phyloP scores from a whole-genome alignment of 495 filamentous ascomycete species.

The Penicillium herquei region DNA sequence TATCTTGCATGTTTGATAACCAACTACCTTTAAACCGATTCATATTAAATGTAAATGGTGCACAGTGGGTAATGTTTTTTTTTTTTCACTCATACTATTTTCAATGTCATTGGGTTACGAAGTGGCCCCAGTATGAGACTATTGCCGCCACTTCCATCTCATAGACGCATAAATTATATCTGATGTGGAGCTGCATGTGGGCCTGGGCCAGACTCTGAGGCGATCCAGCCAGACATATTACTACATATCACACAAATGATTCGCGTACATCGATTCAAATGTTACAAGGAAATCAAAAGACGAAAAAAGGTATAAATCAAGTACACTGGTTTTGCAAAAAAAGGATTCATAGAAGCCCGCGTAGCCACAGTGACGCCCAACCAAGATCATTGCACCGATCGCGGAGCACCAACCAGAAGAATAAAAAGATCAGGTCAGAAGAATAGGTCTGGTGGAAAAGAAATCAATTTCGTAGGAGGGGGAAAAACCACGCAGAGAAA shows the following conservation, averaged over 20 bases:
- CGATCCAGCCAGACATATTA: constrained; percentile 11
- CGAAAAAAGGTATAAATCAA: constrained; percentile 14
- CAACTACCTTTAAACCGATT: constrained; percentile 4
- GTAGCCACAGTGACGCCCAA: constrained; percentile 26
- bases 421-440: constrained; percentile 9
- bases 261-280: background rate
- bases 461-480: constrained; percentile 35
- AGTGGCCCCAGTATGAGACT: background rate
- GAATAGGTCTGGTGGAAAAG: constrained; percentile 18
- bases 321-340: constrained; percentile 22
- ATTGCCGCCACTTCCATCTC: constrained; percentile 1
- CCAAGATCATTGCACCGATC: constrained; percentile 25
- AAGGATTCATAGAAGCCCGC: constrained; percentile 23
- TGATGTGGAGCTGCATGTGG: constrained; percentile 23
- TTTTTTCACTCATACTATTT: constrained; percentile 1
- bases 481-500: constrained; percentile 18
- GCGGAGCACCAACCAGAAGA: constrained; percentile 14
- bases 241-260: background rate
- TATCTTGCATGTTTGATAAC: constrained; percentile 19
- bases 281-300: background rate
- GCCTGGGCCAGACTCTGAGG: constrained; percentile 12
- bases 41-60: background rate
- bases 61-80: background rate
- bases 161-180: constrained; percentile 5
- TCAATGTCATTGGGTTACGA: background rate